phyloP scores from a whole-genome alignment of 2,329 filamentous ascomycete genomes.

The Paecilomyces sp. region DNA sequence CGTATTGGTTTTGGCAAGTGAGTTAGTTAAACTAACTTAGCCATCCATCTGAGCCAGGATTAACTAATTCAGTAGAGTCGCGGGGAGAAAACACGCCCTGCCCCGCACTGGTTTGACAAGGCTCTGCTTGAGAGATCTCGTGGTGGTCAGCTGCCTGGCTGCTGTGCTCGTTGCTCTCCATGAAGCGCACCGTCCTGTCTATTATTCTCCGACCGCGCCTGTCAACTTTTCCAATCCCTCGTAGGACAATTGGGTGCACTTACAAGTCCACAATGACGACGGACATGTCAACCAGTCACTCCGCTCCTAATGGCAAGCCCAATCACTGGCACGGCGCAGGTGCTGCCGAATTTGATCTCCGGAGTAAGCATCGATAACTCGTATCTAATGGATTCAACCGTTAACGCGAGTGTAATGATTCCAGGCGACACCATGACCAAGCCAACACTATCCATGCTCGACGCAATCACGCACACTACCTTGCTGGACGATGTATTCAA shows the following conservation, averaged over 20 bases:
- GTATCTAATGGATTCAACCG: neutral
- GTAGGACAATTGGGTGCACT: constrained; percentile 3
- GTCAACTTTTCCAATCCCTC: neutral
- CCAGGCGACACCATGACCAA: constrained; percentile 65
- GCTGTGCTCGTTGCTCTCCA: neutral
- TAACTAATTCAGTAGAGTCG: neutral
- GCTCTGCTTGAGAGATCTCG: neutral
- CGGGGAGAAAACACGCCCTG: neutral
- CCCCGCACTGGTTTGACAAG: neutral
- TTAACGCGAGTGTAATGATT: neutral
- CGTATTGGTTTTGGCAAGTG: too few species aligned
- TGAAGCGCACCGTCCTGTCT: constrained; percentile 6
- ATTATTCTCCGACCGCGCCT: constrained; percentile 5
- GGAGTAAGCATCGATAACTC: constrained; percentile 31
- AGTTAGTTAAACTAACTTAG: too few species aligned
- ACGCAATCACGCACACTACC: constrained; percentile 65
- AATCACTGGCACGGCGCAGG: constrained; percentile 39
- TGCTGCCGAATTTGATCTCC: constrained; percentile 50
- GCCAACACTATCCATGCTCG: constrained; percentile 73
- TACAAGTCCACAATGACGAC: constrained; percentile 13
- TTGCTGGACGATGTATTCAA: constrained; percentile 77
- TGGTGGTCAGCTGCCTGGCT: neutral
- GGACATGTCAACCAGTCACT: constrained; percentile 10
- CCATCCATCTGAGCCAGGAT: too few species aligned
- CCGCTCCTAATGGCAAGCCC: constrained; percentile 11